These are phyloP conservation scores for Corylus americana DNA, from an alignment of 306 rosid genomes.

Conservation along the genomic window DNA sequence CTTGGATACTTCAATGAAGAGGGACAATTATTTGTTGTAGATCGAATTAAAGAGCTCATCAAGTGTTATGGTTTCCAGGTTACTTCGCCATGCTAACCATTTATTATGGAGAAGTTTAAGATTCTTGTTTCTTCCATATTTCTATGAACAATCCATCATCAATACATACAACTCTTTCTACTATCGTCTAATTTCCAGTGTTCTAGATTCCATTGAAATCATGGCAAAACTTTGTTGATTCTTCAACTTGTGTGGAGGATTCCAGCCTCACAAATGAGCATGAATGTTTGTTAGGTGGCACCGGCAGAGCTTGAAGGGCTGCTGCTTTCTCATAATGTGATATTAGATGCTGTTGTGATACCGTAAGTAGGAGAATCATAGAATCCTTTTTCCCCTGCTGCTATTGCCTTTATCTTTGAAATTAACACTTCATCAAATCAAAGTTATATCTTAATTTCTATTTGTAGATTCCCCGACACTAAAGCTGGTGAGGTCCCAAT, in stretches of 20 bases:
- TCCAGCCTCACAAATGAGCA: neutral
- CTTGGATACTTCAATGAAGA: conserved; percentile 85
- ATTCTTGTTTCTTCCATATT: too few relatives aligned
- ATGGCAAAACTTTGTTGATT: neutral
- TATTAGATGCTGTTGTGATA: conserved; percentile 90
- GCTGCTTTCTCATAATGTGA: conserved; percentile 86
- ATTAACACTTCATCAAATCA: neutral
- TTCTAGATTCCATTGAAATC: too few relatives aligned
- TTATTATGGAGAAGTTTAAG: too few relatives aligned
- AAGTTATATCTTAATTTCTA: neutral
- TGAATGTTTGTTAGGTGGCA: conserved; percentile 59
- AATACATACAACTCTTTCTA: too few relatives aligned
- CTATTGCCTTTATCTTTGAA: too few relatives aligned
- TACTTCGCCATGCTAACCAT: neutral
- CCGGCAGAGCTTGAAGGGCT: conserved; percentile 97
- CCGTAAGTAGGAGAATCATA: conserved; percentile 55
- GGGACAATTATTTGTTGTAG: conserved; percentile 81
- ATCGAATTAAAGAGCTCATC: conserved; percentile 89
- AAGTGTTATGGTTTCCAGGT: conserved; percentile 97
- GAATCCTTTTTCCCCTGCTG: neutral
- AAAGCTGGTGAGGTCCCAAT: conserved; percentile 92
- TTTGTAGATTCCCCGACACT: conserved; percentile 76
- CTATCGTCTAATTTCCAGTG: too few relatives aligned
- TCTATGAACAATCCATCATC: too few relatives aligned
- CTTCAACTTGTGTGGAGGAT: neutral